Evolutionary conservation across 306 rosid species (phyloP).

Genomic region (Hylodesmum podocarpum): DNA sequence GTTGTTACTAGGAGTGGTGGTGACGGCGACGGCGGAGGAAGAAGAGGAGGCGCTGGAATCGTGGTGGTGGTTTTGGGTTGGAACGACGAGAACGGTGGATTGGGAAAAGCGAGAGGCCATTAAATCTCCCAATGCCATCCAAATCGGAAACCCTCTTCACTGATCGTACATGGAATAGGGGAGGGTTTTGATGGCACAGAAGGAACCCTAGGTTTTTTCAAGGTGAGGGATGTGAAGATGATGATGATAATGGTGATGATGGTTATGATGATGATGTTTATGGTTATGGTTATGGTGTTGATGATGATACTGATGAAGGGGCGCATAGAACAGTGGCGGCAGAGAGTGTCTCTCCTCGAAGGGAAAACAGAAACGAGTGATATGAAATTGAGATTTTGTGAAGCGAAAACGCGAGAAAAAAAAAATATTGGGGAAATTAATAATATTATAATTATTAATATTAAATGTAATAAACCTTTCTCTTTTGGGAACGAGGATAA

Average conservation of each 20-base stretch:
- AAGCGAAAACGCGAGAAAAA: not conserved
- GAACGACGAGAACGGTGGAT: conserved; percentile 64
- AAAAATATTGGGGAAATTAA: not conserved
- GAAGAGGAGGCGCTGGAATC: conserved; percentile 11
- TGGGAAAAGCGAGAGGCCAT: conserved; percentile 96
- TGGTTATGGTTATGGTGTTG: not conserved
- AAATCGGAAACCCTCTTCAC: conserved; percentile 48
- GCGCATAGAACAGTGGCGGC: conserved; percentile 39
- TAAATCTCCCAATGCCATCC: conserved; percentile 99
- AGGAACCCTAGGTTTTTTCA: conserved; percentile 36
- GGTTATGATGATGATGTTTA: not conserved
- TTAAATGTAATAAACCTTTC: not conserved
- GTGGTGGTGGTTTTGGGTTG: conserved; percentile 53
- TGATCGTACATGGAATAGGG: conserved; percentile 42
- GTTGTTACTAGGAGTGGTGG: not conserved
- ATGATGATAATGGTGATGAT: too few relatives aligned
- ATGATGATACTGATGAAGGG: not conserved
- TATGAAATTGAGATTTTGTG: conserved; percentile 33
- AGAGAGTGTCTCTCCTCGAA: conserved; percentile 29
- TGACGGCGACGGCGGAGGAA: not conserved
- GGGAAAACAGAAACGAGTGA: conserved; percentile 28
- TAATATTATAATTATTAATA: not conserved
- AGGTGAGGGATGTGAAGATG: not conserved
- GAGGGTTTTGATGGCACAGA: conserved; percentile 15
- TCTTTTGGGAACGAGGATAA: not conserved